Evolutionary conservation across 2,329 filamentous ascomycete genomes (phyloP).

Genomic region (Colletotrichum lupini): DNA sequence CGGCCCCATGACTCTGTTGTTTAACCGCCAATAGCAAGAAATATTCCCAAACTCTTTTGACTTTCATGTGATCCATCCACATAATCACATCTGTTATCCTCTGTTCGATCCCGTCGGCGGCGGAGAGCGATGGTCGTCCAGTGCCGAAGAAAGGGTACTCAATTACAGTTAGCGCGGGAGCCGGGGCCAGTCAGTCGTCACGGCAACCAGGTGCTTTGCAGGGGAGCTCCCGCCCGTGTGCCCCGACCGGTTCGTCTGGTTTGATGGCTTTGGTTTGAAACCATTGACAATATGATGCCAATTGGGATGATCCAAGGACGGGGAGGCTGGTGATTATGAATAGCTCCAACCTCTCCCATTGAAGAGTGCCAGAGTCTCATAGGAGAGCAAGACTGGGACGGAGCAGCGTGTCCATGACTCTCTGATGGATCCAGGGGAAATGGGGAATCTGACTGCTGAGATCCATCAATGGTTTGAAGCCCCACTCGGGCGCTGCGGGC

Average conservation of each 20-base stretch:
- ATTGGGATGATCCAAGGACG: not conserved
- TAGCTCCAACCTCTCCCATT: constrained; percentile 27
- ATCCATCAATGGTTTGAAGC: constrained; percentile 18
- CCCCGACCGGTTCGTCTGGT: constrained; percentile 26
- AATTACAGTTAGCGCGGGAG: constrained; percentile 10
- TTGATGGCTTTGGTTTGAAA: constrained; percentile 1
- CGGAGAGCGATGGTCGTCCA: constrained; percentile 8
- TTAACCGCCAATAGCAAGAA: not conserved
- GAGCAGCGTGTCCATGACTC: constrained; percentile 14
- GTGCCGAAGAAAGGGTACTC: constrained; percentile 21
- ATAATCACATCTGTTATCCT: not conserved
- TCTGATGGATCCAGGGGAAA: constrained; percentile 18
- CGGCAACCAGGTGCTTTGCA: constrained; percentile 12
- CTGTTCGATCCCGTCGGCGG: constrained; percentile 5
- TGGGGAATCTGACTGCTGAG: constrained; percentile 12
- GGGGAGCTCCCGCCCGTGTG: constrained; percentile 29
- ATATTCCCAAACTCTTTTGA: not conserved
- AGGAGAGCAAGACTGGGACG: constrained; percentile 11
- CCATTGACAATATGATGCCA: not conserved
- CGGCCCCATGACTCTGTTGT: not conserved
- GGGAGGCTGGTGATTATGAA: constrained; percentile 25
- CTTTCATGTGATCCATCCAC: constrained; percentile 25
- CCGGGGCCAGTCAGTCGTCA: constrained; percentile 14
- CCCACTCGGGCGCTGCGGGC: constrained; percentile 24
- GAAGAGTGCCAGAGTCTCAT: not conserved